Evolutionary conservation across 257 asterid species (phyloP).

Genomic region (Solanum infundibuliforme): DNA sequence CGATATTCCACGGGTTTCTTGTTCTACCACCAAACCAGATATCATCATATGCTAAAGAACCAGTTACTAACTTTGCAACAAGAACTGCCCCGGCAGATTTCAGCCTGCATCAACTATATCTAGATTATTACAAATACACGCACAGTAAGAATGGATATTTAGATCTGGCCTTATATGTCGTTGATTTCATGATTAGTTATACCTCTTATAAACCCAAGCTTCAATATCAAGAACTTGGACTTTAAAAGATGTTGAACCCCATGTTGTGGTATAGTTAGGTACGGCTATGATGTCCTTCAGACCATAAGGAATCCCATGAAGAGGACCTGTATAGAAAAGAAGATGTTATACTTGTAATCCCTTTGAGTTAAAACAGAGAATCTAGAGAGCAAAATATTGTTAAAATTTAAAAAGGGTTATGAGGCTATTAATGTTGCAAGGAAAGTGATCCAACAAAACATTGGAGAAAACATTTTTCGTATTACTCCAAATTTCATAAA

Average conservation of each 20-base stretch:
- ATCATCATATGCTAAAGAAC: constrained; percentile 91
- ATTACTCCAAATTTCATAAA: not conserved
- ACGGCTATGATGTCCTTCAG: constrained; percentile 90
- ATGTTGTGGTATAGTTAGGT: constrained; percentile 80
- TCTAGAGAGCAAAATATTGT: not conserved
- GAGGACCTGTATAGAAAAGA: constrained; percentile 50
- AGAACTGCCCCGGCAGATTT: constrained; percentile 87
- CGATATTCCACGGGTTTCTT: constrained; percentile 97
- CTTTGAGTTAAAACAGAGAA: not conserved
- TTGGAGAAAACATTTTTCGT: not conserved
- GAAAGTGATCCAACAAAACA: not conserved
- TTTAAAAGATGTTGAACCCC: constrained; percentile 74
- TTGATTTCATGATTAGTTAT: not conserved
- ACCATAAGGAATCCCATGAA: constrained; percentile 95
- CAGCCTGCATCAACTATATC: constrained; percentile 35
- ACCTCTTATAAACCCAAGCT: constrained; percentile 97
- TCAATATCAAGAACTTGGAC: constrained; percentile 76
- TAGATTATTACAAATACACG: not conserved
- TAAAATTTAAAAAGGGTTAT: not conserved
- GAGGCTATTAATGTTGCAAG: not conserved
- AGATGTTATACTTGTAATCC: not conserved
- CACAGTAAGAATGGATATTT: not conserved
- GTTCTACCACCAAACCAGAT: constrained; percentile 98
- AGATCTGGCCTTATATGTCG: not conserved
- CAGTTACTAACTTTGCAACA: constrained; percentile 79